Percentiles rank a stretch among this genome's conserved stretches.
Evolutionary conservation across 176 grass and related monocot genomes (phyloP).

Genomic region (Phoenix dactylifera): DNA sequence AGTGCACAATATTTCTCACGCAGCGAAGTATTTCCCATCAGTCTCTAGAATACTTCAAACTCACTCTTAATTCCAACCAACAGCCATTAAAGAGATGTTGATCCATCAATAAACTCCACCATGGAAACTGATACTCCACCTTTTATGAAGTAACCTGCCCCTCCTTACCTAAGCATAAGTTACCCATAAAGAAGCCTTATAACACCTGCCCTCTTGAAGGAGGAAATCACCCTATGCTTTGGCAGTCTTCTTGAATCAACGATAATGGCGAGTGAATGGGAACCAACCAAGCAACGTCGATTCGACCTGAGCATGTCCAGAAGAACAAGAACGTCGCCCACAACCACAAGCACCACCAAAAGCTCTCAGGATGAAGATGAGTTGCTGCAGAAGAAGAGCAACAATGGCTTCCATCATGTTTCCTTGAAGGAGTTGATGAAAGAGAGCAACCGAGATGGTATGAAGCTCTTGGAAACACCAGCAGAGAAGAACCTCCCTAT

Average conservation of each 20-base stretch:
- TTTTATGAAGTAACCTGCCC: neutral
- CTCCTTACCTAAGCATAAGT: no score
- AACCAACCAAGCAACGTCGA: slow-evolving; percentile 45
- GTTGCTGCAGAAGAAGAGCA: neutral
- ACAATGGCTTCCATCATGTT: slow-evolving; percentile 22
- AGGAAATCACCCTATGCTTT: slow-evolving; percentile 27
- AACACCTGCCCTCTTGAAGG: slow-evolving; percentile 22
- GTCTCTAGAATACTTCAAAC: neutral
- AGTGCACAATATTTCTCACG: no score
- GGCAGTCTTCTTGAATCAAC: slow-evolving; percentile 1
- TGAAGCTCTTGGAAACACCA: neutral
- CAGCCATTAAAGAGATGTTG: neutral
- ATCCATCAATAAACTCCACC: neutral
- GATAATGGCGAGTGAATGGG: slow-evolving; percentile 57
- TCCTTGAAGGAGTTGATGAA: slow-evolving; percentile 68
- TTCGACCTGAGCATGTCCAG: slow-evolving; percentile 78
- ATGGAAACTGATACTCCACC: neutral
- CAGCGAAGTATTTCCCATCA: no score
- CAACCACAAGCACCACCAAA: slow-evolving; percentile 17
- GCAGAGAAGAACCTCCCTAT: neutral
- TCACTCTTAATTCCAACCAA: neutral
- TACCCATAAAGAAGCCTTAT: slow-evolving; percentile 30
- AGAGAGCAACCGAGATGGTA: slow-evolving; percentile 32
- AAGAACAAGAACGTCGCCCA: slow-evolving; percentile 46
- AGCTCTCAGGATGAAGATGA: slow-evolving; percentile 12